These are phyloP conservation scores for Neurospora intermedia DNA, from an alignment of 495 filamentous ascomycete genomes.

Conservation along the genomic window DNA sequence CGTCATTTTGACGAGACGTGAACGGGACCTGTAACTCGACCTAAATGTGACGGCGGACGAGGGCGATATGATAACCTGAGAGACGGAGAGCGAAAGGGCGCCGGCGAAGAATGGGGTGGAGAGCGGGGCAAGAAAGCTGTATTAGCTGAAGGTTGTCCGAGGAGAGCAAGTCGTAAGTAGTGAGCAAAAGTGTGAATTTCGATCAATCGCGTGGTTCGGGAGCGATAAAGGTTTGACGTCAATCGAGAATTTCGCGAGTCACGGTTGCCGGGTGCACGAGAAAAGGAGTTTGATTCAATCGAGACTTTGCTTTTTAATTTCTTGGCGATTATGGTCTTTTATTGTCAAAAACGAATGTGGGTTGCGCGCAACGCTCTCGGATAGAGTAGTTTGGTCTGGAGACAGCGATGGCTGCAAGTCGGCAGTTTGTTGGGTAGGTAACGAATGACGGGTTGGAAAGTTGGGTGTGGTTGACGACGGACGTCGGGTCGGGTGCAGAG, in stretches of 20 bases:
- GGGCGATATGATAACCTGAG: background rate
- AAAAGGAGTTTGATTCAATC: background rate
- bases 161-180: background rate
- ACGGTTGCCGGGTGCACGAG: background rate
- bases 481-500: background rate
- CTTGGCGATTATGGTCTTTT: background rate
- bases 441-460: background rate
- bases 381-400: background rate
- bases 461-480: background rate
- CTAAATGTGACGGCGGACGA: background rate
- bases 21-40: background rate
- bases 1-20: slow-evolving; percentile 22
- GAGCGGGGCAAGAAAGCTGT: background rate
- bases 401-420: background rate
- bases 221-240: background rate
- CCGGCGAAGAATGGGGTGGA: background rate
- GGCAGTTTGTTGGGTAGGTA: background rate
- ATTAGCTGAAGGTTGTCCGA: background rate
- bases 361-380: background rate
- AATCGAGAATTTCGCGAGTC: background rate
- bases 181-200: background rate
- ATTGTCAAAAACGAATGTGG: background rate
- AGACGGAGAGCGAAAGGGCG: background rate
- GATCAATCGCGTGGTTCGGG: background rate
- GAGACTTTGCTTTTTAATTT: background rate